Evolutionary conservation across 2,329 filamentous ascomycete species (phyloP).

Genomic region (Verticillium alfalfae): DNA sequence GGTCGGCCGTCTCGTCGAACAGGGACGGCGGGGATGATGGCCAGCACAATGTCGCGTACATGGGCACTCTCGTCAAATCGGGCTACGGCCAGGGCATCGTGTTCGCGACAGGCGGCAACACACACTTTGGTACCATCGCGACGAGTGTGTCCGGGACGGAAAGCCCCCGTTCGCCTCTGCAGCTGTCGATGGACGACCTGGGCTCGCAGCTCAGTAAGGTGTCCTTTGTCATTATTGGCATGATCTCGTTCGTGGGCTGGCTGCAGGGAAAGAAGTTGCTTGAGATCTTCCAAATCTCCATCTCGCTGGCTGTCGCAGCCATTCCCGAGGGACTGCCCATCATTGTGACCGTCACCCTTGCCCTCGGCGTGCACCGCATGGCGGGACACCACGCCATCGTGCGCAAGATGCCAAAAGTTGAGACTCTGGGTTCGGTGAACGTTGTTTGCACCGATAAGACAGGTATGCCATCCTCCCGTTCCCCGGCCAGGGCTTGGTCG

Average conservation of each 20-base stretch:
- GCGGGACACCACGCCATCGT: conserved; percentile 93
- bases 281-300: conserved; percentile 96
- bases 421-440: conserved; percentile 96
- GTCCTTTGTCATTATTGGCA: conserved; percentile 87
- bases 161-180: conserved; percentile 87
- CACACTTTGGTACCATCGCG: conserved; percentile 94
- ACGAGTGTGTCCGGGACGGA: conserved; percentile 92
- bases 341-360: conserved; percentile 95
- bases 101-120: conserved; percentile 90
- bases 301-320: conserved; percentile 91
- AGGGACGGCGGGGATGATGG: conserved; percentile 64
- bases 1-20: conserved; percentile 43
- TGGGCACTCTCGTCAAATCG: conserved; percentile 93
- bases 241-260: conserved; percentile 88
- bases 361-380: conserved; percentile 93
- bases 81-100: conserved; percentile 94
- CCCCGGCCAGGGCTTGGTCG: not conserved
- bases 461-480: conserved; percentile 35
- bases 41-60: conserved; percentile 90
- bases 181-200: conserved; percentile 95
- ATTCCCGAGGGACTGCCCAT: conserved; percentile 96
- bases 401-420: conserved; percentile 89
- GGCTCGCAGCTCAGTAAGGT: conserved; percentile 95
- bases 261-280: conserved; percentile 83
- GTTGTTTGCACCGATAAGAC: conserved; percentile 99